Evolutionary conservation across 306 rosid species (phyloP), one percentile per base, ranked within the genome.

Genomic region (Castanospermum australe): DNA sequence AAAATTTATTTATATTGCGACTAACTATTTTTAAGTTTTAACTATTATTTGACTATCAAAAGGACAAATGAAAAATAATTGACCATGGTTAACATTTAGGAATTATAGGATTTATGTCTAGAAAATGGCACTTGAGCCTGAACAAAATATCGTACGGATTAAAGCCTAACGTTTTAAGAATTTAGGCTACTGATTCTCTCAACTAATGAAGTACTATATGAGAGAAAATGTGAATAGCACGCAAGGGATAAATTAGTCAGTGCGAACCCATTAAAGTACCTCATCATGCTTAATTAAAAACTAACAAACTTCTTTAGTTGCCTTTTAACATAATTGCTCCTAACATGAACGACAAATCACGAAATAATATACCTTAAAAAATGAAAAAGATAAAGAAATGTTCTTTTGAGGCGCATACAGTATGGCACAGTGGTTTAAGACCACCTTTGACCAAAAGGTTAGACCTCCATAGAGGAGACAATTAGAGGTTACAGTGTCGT

Each of bases 401-500:
- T 61, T 71, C 50, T 66, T 76, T 71, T 39, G 36, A 82, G 41
- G 78, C 0, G 52, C 72, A 79, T 25, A 82, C 55, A 79, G 44
- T 8, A 74, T 42, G 77, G 77, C 22, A 67, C 75, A 70, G 51
- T 71, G 83, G 82, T 64, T 83, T 28, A 55, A 79, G 70, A 82
- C 77, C 68, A 44, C 21, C 65, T 86, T 86, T 86, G 89, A 86
- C 89, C 88, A 82, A 79, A 73, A 72, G 83, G 85, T 82, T 82
- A 82, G 92, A 85, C 50, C 79, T 80, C 86, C 84, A 66, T 73
- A 57, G 88, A 87, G 91, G 92, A 84, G 96, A 92, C 97, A 89
- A 92, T 78, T 84, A 79, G 97, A 84, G 84, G 89, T 82, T 89
- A 88, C 92, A 90, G 77, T 68, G 89, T 87, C 81, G 76, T 83